These are phyloP conservation scores for Rhizophora apiculata DNA, from an alignment of 345 rosid genomes.

Conservation along the genomic window DNA sequence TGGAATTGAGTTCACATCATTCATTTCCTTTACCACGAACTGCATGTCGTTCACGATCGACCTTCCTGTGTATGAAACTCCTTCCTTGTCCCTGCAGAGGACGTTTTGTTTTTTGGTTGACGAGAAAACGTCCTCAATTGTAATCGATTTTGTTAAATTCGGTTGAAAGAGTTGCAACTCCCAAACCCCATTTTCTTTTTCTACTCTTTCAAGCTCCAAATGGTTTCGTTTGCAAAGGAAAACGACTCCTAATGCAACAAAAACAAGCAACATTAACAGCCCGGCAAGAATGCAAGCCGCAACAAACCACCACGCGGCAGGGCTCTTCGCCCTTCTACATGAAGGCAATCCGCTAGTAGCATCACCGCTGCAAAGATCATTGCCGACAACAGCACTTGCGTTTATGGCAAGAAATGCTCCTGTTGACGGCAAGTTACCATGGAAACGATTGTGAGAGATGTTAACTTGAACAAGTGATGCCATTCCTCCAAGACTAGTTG, in stretches of 20 bases:
- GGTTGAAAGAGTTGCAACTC: slow-evolving; percentile 58
- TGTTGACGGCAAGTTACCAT: slow-evolving; percentile 61
- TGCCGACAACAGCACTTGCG: slow-evolving; percentile 60
- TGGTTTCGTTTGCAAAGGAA: slow-evolving; percentile 35
- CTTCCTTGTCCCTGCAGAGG: slow-evolving; percentile 36
- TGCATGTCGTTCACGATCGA: slow-evolving; percentile 28
- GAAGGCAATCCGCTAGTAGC: slow-evolving; percentile 43
- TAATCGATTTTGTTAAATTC: slow-evolving; percentile 37
- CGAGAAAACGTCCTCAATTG: slow-evolving; percentile 38
- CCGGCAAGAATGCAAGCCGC: slow-evolving; percentile 38
- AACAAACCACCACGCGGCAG: slow-evolving; percentile 42
- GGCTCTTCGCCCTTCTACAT: slow-evolving; percentile 42
- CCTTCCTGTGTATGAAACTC: slow-evolving; percentile 30
- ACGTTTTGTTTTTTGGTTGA: slow-evolving; percentile 47
- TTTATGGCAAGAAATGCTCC: slow-evolving; percentile 82
- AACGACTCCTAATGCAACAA: slow-evolving; percentile 28
- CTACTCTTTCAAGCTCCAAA: slow-evolving; percentile 46
- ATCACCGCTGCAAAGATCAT: slow-evolving; percentile 59
- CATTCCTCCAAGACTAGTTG: slow-evolving; percentile 28
- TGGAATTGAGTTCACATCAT: slow-evolving; percentile 24
- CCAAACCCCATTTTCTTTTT: slow-evolving; percentile 66
- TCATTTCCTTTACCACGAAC: slow-evolving; percentile 48
- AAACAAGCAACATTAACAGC: slow-evolving; percentile 25
- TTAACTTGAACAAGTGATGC: slow-evolving; percentile 31
- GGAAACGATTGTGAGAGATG: slow-evolving; percentile 32